Base-by-base conservation (phyloP, 257 asterid species). In the Salvia splendens region DNA sequence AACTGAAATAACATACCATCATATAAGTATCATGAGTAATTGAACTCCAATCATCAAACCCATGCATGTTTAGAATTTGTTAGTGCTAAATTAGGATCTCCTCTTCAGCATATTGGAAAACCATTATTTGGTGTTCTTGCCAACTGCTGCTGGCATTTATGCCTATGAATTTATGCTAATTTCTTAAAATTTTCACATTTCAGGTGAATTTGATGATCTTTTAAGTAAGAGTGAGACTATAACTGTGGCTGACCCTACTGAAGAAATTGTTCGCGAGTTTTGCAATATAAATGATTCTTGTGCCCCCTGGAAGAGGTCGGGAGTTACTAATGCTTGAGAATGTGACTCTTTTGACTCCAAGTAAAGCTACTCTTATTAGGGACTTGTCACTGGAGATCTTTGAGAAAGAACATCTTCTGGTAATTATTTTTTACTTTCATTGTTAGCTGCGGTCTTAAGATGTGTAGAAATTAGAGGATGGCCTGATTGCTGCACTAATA, bases 201-300 rank as follows among this genome's bases (percentile, higher is more conserved):
- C 86, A 92, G 98, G 98, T 77, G 98, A 92, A 80, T 89, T 89
- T 80, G 98, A 92, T 73, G 96, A 89, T 69, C 83, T 89, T 65
- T 76, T 92, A 76, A 86, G 72, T 58, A 67, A 73, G 71, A 81
- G 77, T 66, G 86, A 63, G 63, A 40, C 68, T 55, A 66, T 68
- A 69, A 64, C 70, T 66, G 51, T 65, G 65, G 33, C 38, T 35
- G 84, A 84, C 35, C 59, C 83, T 50, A 43, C 59, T 49, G 89
- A 85, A 68, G 87, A 79, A 70, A 83, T 92, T 57, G 61, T 61
- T 61, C 86, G 89, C 69, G 78, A 67, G 59, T 80, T 74, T 72
- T 73, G 73, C 73, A 61, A 46, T 46, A 62, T 69, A 40, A 72
- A 69, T 53, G 67, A 66, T 53, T 50, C 79, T 61, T 43, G 55